Evolutionary conservation across 345 rosid genomes (phyloP), one percentile per base, ranked within the genome.

Genomic region (Syzygium grande): DNA sequence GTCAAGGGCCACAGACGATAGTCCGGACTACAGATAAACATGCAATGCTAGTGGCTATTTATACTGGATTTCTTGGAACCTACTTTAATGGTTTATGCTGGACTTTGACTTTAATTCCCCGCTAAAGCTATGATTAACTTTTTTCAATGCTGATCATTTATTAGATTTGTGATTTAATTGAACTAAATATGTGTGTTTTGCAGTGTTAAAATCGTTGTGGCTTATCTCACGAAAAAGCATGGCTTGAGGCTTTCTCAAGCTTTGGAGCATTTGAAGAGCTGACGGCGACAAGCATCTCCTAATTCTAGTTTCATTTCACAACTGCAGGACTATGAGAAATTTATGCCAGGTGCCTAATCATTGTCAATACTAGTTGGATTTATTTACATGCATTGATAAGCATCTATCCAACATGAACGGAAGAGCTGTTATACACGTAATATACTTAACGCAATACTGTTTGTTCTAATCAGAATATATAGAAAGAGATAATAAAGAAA

Each of bases 231-330:
- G 89, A 92, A 90, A 88, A 90, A 84, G 53, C 91, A 51, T 87
- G 90, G 90, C 23, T 89, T 91, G 93, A 90, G 84, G 55, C 86
- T 88, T n/a, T 88, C 93, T 23, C 90, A 90, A 89, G 92, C 94
- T 84, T 59, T 90, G 84, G 90, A 91, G 65, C 86, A 84, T 87
- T 93, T 91, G n/a, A 92, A 43, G 86, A 55, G 89, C 86, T 89
- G 80, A 88, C 90, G 94, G 19, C 88, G 89, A 4, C 89, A 88
- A 83, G 95, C 97, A 41, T 84, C 55, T 89, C 97, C 96, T 41
- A 95, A 95, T 88, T 52, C 89, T 53, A 95, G 96, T 88, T 95
- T 94, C 93, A 92, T 93, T 86, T 87, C 23, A 46, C 95, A 95
- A 46, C 86, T 93, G 85, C 90, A 89, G 29, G 89, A 92, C 80